A percentile compares a stretch with the other conserved stretches of the same genome.
Conservation (phyloP, 2,329 filamentous ascomycete genomes). For the Paracoccidioides brasiliensis region DNA sequence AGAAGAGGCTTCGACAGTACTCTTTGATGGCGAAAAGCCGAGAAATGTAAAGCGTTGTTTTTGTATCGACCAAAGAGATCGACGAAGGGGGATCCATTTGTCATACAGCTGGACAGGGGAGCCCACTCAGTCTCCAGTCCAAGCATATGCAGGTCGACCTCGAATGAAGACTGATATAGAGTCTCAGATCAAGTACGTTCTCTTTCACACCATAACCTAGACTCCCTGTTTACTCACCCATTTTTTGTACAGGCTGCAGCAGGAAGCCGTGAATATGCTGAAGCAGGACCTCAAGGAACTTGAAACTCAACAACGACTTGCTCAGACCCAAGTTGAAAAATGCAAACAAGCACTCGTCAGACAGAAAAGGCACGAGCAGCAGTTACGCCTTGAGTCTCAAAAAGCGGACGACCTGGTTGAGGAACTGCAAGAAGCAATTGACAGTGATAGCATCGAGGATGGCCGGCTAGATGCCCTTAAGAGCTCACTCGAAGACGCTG, state of each 20-base stretch:
- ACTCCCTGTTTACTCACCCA: neutral
- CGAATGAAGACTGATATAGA: conserved; percentile 73
- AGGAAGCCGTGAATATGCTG: conserved; percentile 39
- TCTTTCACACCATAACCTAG: neutral
- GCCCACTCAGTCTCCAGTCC: conserved; percentile 40
- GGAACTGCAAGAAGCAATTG: conserved; percentile 53
- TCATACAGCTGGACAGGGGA: conserved; percentile 37
- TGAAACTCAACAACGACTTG: conserved; percentile 35
- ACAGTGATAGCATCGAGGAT: conserved; percentile 48
- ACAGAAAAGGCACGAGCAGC: conserved; percentile 35
- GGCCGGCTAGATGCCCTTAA: conserved; percentile 49
- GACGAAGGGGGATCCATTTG: conserved; percentile 48
- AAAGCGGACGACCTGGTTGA: conserved; percentile 49
- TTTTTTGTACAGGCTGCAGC: conserved; percentile 28
- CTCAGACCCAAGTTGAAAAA: conserved; percentile 37
- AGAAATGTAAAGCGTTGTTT: conserved; percentile 59
- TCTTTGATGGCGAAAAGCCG: conserved; percentile 50
- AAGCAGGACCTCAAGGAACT: conserved; percentile 42
- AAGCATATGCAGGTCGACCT: conserved; percentile 40
- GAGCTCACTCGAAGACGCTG: conserved; percentile 44
- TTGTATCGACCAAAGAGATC: conserved; percentile 50
- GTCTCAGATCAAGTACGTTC: conserved; percentile 45
- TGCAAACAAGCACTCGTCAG: conserved; percentile 38
- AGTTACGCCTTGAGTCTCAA: conserved; percentile 46
- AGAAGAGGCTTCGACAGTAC: conserved; percentile 52